These are phyloP conservation scores for Candida khao-thaluensis DNA, from an alignment of 805 yeast species.

Conservation along the genomic window DNA sequence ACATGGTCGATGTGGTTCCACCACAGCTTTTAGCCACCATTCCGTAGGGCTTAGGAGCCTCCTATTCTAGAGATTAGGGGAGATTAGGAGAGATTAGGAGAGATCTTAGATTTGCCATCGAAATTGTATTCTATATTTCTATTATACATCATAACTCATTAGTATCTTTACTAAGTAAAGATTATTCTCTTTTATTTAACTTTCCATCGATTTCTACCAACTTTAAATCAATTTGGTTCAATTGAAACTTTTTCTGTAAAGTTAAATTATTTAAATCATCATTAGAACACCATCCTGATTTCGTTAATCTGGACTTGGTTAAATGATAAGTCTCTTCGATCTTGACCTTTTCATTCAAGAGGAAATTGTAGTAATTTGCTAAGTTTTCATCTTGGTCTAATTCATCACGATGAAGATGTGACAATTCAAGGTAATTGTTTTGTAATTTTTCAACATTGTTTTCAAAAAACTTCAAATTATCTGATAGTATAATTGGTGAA, in stretches of 20 bases:
- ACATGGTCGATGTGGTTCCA: too few relatives aligned
- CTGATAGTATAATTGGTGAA: slow-evolving; percentile 40
- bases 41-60: too few relatives aligned
- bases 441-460: slow-evolving; percentile 34
- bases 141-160: slow-evolving; percentile 8
- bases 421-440: slow-evolving; percentile 32
- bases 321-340: slow-evolving; percentile 33
- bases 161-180: background rate
- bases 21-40: too few relatives aligned
- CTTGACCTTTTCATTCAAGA: slow-evolving; percentile 33
- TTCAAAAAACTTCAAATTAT: slow-evolving; percentile 29
- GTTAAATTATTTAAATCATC: slow-evolving; percentile 41
- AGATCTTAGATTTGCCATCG: too few relatives aligned
- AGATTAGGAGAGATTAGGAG: too few relatives aligned
- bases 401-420: slow-evolving; percentile 5
- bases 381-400: slow-evolving; percentile 16
- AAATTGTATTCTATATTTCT: background rate
- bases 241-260: slow-evolving; percentile 37
- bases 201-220: slow-evolving; percentile 37
- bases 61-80: too few relatives aligned
- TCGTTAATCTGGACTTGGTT: slow-evolving; percentile 30
- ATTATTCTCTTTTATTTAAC: slow-evolving; percentile 14
- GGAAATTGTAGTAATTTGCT: slow-evolving; percentile 30
- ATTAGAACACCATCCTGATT: slow-evolving; percentile 44
- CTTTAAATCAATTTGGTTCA: slow-evolving; percentile 38